Evolutionary conservation across 1,139 yeast genomes (phyloP).

Genomic region (Geotrichum restrictum): DNA sequence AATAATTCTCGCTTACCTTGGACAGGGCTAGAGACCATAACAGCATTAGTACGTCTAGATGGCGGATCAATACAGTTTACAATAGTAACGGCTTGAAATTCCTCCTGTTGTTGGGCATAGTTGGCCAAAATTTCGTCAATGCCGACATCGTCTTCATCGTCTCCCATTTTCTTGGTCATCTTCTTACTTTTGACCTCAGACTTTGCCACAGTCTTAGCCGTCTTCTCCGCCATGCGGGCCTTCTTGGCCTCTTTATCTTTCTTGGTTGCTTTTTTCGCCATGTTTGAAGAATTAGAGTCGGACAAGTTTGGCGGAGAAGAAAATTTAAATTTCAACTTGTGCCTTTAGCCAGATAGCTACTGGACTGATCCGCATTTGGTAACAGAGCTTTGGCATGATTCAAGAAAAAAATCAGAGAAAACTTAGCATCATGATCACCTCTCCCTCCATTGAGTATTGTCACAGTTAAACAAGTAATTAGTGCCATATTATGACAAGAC

Average conservation of each 20-base stretch:
- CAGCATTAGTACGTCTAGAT: conserved; percentile 62
- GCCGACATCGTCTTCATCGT: conserved; percentile 81
- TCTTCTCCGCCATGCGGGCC: conserved; percentile 82
- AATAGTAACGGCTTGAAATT: conserved; percentile 66
- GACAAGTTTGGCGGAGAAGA: not conserved
- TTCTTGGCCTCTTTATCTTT: conserved; percentile 88
- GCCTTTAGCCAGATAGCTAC: not conserved
- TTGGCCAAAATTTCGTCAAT: conserved; percentile 79
- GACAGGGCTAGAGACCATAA: conserved; percentile 70
- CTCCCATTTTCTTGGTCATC: conserved; percentile 67
- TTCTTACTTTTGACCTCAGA: conserved; percentile 73
- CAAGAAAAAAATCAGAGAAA: not conserved
- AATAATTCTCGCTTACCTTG: conserved; percentile 74
- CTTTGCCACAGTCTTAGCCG: conserved; percentile 68
- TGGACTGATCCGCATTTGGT: too few relatives aligned
- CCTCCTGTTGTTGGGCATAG: conserved; percentile 67
- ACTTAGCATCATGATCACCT: too few relatives aligned
- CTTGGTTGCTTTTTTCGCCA: conserved; percentile 89
- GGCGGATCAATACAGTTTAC: conserved; percentile 56
- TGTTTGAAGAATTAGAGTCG: conserved; percentile 28
- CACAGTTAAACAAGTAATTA: too few relatives aligned
- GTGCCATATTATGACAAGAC: too few relatives aligned
- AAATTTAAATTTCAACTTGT: not conserved
- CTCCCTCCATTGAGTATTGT: too few relatives aligned
- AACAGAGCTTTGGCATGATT: too few relatives aligned